Evolutionary conservation across 768 basidiomycete genomes (phyloP).

Genomic region (Pisolithus tinctorius): DNA sequence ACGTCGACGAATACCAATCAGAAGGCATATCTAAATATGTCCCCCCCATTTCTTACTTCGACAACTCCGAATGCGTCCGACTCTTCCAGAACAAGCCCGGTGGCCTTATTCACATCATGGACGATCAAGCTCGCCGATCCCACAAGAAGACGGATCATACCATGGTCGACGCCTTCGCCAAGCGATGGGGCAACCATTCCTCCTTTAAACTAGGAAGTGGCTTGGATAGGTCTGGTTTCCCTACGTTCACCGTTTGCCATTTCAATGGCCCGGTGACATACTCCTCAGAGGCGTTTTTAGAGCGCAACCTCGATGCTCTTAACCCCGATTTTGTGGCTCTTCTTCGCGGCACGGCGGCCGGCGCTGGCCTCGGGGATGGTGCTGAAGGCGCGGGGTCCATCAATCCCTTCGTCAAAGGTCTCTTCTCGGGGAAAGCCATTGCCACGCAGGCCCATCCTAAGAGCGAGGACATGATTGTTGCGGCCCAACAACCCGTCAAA

Average conservation of each 20-base stretch:
- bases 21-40: constrained; percentile 73
- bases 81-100: constrained; percentile 83
- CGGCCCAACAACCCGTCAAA: constrained; percentile 88
- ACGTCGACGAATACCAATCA: constrained; percentile 74
- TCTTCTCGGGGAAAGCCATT: constrained; percentile 86
- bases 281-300: constrained; percentile 84
- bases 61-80: constrained; percentile 86
- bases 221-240: constrained; percentile 69
- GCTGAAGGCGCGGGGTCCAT: constrained; percentile 70
- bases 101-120: constrained; percentile 95
- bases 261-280: constrained; percentile 90
- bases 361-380: constrained; percentile 30
- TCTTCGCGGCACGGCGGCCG: constrained; percentile 51
- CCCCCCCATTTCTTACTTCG: constrained; percentile 73
- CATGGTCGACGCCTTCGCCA: constrained; percentile 91
- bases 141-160: constrained; percentile 90
- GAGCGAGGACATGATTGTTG: constrained; percentile 92
- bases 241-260: constrained; percentile 88
- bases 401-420: constrained; percentile 86
- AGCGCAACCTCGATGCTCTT: constrained; percentile 80
- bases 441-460: constrained; percentile 88
- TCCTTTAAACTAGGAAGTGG: constrained; percentile 75
- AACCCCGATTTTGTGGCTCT: constrained; percentile 92
- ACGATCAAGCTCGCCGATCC: constrained; percentile 83
- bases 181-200: constrained; percentile 91